These are phyloP conservation scores for Aspergillus incahuasiensis DNA, from an alignment of 495 filamentous ascomycete genomes.

Conservation along the genomic window DNA sequence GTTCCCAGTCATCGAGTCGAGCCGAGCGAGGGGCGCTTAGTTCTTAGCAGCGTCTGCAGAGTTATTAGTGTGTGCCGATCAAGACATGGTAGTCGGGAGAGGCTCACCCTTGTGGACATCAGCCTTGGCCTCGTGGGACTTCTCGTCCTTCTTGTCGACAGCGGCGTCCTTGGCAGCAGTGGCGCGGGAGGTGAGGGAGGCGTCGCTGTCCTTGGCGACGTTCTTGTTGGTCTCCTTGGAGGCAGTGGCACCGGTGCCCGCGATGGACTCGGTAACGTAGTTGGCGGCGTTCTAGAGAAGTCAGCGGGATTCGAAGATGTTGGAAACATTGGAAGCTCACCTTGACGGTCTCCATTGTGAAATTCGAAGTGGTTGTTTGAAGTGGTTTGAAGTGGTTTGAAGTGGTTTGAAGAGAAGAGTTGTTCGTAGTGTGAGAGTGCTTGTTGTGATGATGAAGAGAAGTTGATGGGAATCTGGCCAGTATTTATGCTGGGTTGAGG, in stretches of 20 bases:
- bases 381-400: neutral
- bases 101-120: conserved; percentile 1
- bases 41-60: neutral
- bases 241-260: neutral
- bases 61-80: neutral
- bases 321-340: neutral
- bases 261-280: conserved; percentile 1
- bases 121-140: conserved; percentile 3
- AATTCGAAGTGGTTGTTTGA: neutral
- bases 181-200: neutral
- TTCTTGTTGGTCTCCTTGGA: conserved; percentile 6
- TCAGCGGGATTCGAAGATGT: neutral
- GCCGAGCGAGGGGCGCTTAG: neutral
- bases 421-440: neutral
- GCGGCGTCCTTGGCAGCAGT: conserved; percentile 4
- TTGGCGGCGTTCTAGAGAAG: neutral
- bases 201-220: conserved; percentile 3
- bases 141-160: conserved; percentile 6
- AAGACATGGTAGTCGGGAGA: too few species aligned
- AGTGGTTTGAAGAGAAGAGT: too few species aligned
- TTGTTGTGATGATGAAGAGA: neutral
- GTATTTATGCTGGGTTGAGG: neutral
- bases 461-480: neutral
- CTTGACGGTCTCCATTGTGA: conserved; percentile 1
- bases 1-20: neutral